Percentiles rank a stretch among this genome's conserved stretches.
phyloP scores from a whole-genome alignment of 345 rosid genomes.

The Adansonia digitata region DNA sequence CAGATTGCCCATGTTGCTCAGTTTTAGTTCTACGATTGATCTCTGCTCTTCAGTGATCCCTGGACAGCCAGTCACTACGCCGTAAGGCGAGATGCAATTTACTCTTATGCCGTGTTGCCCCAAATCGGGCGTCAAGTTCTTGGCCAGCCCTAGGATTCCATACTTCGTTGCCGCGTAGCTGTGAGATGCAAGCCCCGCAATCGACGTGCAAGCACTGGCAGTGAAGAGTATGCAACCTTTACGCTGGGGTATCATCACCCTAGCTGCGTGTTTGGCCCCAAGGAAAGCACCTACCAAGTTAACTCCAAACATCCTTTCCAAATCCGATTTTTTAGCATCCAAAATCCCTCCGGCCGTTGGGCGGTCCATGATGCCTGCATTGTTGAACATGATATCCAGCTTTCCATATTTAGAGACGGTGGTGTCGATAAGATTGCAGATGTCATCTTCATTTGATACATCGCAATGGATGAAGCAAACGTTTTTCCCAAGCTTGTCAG shows the following conservation, averaged over 20 bases:
- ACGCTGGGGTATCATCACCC: constrained; percentile 30
- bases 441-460: constrained; percentile 33
- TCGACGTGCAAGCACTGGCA: constrained; percentile 31
- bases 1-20: constrained; percentile 19
- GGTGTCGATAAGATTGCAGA: constrained; percentile 25
- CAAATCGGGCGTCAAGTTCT: constrained; percentile 32
- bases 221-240: constrained; percentile 37
- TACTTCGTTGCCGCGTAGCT: constrained; percentile 24
- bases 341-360: constrained; percentile 13
- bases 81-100: constrained; percentile 38
- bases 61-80: background rate
- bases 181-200: constrained; percentile 24
- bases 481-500: constrained; percentile 19
- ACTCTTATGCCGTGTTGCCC: constrained; percentile 39
- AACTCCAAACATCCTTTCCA: constrained; percentile 29
- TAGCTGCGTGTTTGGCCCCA: constrained; percentile 39
- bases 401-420: constrained; percentile 31
- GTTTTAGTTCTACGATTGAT: background rate
- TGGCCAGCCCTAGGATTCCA: constrained; percentile 29
- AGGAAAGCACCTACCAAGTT: constrained; percentile 34
- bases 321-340: constrained; percentile 22
- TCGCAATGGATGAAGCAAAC: constrained; percentile 35
- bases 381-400: constrained; percentile 42
- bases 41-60: background rate
- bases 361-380: constrained; percentile 30